These are phyloP conservation scores for Leishmania mexicana DNA, from an alignment of 208 protist species.

Conservation along the genomic window DNA sequence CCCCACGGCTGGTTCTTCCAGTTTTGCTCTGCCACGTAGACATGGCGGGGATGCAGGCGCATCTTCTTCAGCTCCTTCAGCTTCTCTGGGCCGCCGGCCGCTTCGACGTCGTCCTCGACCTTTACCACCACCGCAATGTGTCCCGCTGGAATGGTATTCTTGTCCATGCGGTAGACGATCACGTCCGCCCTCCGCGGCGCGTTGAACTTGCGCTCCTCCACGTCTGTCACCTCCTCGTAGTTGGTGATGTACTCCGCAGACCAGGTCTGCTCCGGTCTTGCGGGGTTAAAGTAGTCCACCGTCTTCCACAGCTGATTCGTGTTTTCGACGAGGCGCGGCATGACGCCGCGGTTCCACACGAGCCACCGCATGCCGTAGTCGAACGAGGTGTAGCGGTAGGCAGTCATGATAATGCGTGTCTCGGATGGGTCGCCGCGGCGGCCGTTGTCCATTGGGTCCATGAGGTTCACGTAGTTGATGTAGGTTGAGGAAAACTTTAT, in stretches of 20 bases:
- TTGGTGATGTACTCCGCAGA: conserved; percentile 50
- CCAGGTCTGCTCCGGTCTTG: conserved; percentile 30
- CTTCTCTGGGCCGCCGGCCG: conserved; percentile 37
- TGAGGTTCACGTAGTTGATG: conserved; percentile 37
- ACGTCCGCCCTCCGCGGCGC: conserved; percentile 48
- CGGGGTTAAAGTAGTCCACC: conserved; percentile 53
- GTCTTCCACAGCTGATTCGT: conserved; percentile 37
- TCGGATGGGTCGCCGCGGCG: conserved; percentile 38
- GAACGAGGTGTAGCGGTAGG: conserved; percentile 36
- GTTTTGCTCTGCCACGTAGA: conserved; percentile 81
- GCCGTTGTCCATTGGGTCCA: conserved; percentile 45
- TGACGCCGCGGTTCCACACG: conserved; percentile 43
- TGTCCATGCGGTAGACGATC: conserved; percentile 36
- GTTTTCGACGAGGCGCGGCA: conserved; percentile 24
- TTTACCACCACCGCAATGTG: conserved; percentile 65
- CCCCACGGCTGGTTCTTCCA: conserved; percentile 53
- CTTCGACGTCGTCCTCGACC: conserved; percentile 57
- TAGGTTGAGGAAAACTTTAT: conserved; percentile 26
- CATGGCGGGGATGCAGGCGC: conserved; percentile 46
- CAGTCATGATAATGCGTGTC: conserved; percentile 39
- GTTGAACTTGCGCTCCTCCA: conserved; percentile 50
- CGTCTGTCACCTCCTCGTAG: conserved; percentile 26
- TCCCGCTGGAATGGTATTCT: conserved; percentile 16
- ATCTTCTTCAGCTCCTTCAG: conserved; percentile 35
- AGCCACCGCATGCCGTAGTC: conserved; percentile 63